Conservation (phyloP, 352 stramenopile species). For the Globisporangium spiculum region DNA sequence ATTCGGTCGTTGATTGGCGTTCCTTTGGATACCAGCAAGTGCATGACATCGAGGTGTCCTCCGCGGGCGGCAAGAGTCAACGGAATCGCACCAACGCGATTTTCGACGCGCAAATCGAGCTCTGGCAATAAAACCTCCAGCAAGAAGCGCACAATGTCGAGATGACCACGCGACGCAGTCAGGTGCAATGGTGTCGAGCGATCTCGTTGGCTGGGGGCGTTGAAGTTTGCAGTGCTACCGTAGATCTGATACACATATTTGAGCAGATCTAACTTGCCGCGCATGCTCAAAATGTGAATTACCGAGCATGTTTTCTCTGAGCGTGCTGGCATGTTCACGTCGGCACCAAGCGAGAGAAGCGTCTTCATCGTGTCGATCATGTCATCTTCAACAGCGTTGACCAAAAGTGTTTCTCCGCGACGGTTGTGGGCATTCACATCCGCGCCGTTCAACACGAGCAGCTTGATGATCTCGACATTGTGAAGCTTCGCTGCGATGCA, state of each 20-base stretch:
- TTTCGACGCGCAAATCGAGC: neutral
- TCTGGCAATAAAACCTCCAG: neutral
- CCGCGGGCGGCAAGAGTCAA: neutral
- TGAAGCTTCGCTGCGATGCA: neutral
- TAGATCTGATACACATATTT: neutral
- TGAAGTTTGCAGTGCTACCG: neutral
- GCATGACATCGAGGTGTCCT: neutral
- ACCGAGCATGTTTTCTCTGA: no score
- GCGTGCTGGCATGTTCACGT: neutral
- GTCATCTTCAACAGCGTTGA: neutral
- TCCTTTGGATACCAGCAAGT: neutral
- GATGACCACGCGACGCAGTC: neutral
- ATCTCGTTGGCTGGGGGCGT: neutral
- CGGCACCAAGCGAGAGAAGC: constrained; percentile 1
- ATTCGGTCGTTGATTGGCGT: neutral
- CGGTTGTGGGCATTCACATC: neutral
- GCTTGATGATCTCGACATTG: neutral
- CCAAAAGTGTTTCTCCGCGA: neutral
- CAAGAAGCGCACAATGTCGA: neutral
- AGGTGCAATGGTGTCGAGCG: neutral
- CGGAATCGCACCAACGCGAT: neutral
- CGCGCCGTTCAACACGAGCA: neutral
- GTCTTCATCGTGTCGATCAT: neutral
- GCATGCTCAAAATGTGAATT: no score
- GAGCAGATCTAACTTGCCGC: constrained; percentile 1